Evolutionary conservation across 805 yeast species (phyloP).

Genomic region (Candida fluviatilis): DNA sequence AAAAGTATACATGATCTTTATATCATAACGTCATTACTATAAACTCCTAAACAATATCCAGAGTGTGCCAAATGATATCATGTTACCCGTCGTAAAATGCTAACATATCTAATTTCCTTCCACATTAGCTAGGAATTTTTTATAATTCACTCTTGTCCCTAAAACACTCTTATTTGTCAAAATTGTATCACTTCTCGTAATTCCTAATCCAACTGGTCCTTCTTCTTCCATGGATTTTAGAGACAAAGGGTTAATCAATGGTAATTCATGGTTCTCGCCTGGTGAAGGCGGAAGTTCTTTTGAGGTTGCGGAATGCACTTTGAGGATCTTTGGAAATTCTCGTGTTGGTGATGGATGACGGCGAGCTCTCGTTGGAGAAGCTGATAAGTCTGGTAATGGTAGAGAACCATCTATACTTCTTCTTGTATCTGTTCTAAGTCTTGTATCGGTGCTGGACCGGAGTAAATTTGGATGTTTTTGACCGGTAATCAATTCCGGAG

Average conservation of each 20-base stretch:
- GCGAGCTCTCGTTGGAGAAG: neutral
- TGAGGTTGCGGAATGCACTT: neutral
- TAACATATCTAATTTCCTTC: too few relatives aligned
- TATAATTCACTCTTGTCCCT: slow-evolving; percentile 37
- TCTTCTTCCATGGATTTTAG: neutral
- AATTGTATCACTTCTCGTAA: slow-evolving; percentile 25
- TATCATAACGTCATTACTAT: too few relatives aligned
- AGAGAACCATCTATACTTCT: neutral
- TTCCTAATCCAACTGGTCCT: neutral
- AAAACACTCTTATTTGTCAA: slow-evolving; percentile 32
- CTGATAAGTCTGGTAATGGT: slow-evolving; percentile 1
- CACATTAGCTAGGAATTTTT: slow-evolving; percentile 32
- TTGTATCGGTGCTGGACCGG: neutral
- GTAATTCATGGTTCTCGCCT: slow-evolving; percentile 25
- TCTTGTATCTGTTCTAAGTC: neutral
- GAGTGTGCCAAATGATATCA: too few relatives aligned
- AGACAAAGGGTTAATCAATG: slow-evolving; percentile 22
- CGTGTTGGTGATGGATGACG: slow-evolving; percentile 1
- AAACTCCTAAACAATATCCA: too few relatives aligned
- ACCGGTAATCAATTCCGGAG: neutral
- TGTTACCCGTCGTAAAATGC: too few relatives aligned
- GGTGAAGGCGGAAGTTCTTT: slow-evolving; percentile 19
- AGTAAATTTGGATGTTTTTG: neutral
- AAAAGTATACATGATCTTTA: too few relatives aligned
- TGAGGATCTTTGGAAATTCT: neutral